These are phyloP conservation scores for Mycena sanguinolenta DNA, from an alignment of 768 basidiomycete species.

Conservation along the genomic window DNA sequence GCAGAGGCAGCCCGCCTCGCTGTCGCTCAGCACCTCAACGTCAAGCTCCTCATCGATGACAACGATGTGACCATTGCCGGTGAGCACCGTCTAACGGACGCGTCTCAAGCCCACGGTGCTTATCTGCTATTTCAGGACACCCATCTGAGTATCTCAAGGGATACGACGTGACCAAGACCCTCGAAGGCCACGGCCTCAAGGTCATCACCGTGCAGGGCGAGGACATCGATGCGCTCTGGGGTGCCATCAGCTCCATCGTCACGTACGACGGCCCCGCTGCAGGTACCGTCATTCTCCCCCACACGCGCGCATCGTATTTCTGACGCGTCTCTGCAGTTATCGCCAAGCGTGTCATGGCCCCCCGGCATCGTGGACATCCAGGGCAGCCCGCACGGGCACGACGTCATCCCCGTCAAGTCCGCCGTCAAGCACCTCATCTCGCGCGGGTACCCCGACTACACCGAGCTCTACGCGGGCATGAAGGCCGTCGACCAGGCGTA, in stretches of 20 bases:
- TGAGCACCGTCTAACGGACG: not conserved
- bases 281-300: conserved; percentile 53
- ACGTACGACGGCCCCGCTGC: conserved; percentile 83
- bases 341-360: conserved; percentile 77
- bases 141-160: conserved; percentile 90
- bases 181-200: conserved; percentile 86
- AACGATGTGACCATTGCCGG: conserved; percentile 94
- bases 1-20: conserved; percentile 91
- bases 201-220: conserved; percentile 83
- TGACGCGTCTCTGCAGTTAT: conserved; percentile 61
- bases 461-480: conserved; percentile 72
- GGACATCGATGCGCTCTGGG: conserved; percentile 84
- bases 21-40: conserved; percentile 84
- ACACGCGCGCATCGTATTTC: not conserved
- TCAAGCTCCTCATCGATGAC: conserved; percentile 91
- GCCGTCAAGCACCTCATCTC: conserved; percentile 80
- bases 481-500: conserved; percentile 69
- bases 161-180: conserved; percentile 77
- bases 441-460: conserved; percentile 70
- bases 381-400: conserved; percentile 85
- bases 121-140: conserved; percentile 58
- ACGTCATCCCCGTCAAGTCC: conserved; percentile 86
- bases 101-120: conserved; percentile 20
- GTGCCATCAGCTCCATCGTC: conserved; percentile 67
- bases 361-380: conserved; percentile 81